phyloP scores from a whole-genome alignment of 805 yeast genomes.

The Kregervanrija fluxuum region DNA sequence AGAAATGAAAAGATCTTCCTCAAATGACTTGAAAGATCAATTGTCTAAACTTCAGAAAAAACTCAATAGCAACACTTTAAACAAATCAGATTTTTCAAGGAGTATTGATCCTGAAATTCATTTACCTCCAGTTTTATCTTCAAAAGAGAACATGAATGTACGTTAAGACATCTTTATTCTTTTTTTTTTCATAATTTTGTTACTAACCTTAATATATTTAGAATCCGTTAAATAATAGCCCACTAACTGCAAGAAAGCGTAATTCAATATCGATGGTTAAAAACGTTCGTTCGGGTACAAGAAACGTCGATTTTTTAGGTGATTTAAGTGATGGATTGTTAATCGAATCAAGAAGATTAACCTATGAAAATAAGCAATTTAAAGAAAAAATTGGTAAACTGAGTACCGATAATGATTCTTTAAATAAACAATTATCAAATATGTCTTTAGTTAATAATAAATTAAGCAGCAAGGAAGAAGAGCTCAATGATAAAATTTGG shows the following conservation, averaged over 20 bases:
- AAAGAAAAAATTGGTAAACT: slow-evolving; percentile 35
- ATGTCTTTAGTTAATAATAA: slow-evolving; percentile 25
- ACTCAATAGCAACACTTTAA: slow-evolving; percentile 2
- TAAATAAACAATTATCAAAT: slow-evolving; percentile 31
- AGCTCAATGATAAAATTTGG: slow-evolving; percentile 59
- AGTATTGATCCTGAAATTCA: slow-evolving; percentile 13
- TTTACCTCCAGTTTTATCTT: slow-evolving; percentile 12
- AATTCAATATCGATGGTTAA: too few relatives aligned
- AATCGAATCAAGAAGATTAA: slow-evolving; percentile 61
- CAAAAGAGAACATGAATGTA: not conserved
- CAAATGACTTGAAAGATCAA: slow-evolving; percentile 33
- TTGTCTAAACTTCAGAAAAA: slow-evolving; percentile 35
- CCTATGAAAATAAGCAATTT: slow-evolving; percentile 51
- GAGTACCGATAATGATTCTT: slow-evolving; percentile 34
- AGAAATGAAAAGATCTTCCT: slow-evolving; percentile 11
- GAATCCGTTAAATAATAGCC: too few relatives aligned
- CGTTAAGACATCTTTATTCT: too few relatives aligned
- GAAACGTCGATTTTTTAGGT: slow-evolving; percentile 62
- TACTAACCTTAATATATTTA: too few relatives aligned
- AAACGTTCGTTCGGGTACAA: too few relatives aligned
- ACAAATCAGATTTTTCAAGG: slow-evolving; percentile 4
- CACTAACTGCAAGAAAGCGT: too few relatives aligned
- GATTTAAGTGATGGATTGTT: slow-evolving; percentile 68
- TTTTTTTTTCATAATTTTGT: too few relatives aligned
- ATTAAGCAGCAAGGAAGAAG: slow-evolving; percentile 36